These are phyloP conservation scores for Wickerhamiella nectarea DNA, from an alignment of 805 yeast genomes.

Conservation along the genomic window DNA sequence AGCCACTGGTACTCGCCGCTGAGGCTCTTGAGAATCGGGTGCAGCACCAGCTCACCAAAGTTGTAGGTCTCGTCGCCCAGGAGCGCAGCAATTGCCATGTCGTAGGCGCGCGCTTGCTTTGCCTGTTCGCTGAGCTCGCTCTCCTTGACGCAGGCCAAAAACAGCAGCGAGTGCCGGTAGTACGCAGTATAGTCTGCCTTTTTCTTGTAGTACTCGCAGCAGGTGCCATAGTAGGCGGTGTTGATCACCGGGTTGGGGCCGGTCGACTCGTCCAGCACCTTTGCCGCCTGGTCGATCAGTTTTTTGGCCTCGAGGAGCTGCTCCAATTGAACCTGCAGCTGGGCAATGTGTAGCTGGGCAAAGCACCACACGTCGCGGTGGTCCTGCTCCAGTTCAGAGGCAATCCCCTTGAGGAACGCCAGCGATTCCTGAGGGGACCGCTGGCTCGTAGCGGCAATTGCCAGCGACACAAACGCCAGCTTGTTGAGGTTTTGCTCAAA, in stretches of 20 bases:
- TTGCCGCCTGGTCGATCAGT: constrained; percentile 47
- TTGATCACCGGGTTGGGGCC: constrained; percentile 47
- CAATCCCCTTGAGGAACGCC: constrained; percentile 33
- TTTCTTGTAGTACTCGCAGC: constrained; percentile 59
- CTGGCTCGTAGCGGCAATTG: constrained; percentile 40
- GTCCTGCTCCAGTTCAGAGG: constrained; percentile 35
- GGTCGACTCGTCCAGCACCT: constrained; percentile 43
- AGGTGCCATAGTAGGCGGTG: constrained; percentile 72
- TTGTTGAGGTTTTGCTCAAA: constrained; percentile 65
- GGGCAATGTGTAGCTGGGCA: constrained; percentile 61
- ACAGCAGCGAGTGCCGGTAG: constrained; percentile 70
- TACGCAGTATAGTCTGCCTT: constrained; percentile 68
- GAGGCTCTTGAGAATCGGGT: constrained; percentile 56
- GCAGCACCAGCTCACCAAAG: constrained; percentile 88
- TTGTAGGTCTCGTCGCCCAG: constrained; percentile 87
- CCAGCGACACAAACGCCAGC: constrained; percentile 62
- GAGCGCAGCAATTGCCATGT: constrained; percentile 72
- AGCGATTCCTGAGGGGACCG: constrained; percentile 37
- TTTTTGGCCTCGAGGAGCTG: constrained; percentile 49
- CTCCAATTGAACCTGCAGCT: constrained; percentile 46
- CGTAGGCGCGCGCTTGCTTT: constrained; percentile 47
- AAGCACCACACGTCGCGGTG: constrained; percentile 33
- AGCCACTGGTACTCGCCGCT: constrained; percentile 52
- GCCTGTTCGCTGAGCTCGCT: constrained; percentile 30
- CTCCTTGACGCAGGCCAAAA: constrained; percentile 57